phyloP scores from a whole-genome alignment of 331 rosid species.

The Dryas integrifolia region DNA sequence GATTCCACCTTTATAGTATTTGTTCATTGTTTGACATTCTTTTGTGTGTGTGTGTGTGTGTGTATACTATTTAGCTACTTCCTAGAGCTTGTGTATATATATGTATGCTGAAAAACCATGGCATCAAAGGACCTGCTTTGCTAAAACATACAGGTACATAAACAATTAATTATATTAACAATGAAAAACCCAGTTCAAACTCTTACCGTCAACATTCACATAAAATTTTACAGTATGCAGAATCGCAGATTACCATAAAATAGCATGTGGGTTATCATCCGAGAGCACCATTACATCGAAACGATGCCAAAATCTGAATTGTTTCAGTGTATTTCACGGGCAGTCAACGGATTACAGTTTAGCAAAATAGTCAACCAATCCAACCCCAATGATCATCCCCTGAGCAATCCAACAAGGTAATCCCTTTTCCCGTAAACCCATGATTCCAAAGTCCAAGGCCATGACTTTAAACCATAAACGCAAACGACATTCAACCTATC shows the following conservation, averaged over 20 bases:
- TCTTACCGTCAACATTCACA: not conserved
- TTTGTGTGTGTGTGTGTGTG: not conserved
- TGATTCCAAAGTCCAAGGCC: constrained; percentile 5
- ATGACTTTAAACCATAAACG: constrained; percentile 1
- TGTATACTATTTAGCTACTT: not conserved
- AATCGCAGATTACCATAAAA: not conserved
- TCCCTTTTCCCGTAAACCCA: not conserved
- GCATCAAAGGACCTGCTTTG: not conserved
- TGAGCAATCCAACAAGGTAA: constrained; percentile 15
- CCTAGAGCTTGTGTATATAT: not conserved
- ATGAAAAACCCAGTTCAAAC: constrained; percentile 15
- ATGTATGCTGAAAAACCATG: not conserved
- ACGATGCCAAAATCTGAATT: not conserved
- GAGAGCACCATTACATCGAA: constrained; percentile 1
- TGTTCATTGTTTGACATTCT: not conserved
- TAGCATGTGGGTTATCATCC: not conserved
- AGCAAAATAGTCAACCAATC: constrained; percentile 23
- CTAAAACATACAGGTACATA: not conserved
- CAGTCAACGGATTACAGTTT: constrained; percentile 20
- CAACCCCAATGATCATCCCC: constrained; percentile 5
- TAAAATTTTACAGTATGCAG: not conserved
- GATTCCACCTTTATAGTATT: not conserved
- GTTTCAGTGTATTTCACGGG: not conserved
- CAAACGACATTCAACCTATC: not conserved
- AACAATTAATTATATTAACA: not conserved